Evolutionary conservation across 2,329 filamentous ascomycete genomes (phyloP), one percentile per base, ranked within the genome.

Genomic region (Venturia oleaginea): DNA sequence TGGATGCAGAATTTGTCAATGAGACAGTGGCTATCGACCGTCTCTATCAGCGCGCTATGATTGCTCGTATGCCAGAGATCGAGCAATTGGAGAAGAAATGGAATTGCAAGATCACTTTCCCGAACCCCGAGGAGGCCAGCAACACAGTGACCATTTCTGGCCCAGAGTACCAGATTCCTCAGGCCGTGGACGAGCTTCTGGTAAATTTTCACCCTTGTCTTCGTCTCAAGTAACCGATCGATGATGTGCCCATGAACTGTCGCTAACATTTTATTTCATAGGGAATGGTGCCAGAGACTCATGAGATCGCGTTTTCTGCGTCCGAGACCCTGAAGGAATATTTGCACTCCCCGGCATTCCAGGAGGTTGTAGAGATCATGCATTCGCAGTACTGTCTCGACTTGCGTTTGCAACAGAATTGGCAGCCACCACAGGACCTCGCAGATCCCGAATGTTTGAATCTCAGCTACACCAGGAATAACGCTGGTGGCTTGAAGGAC

Each of bases 61-160:
- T 99, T 73, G 85, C 90, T 66, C 91, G 92, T 66, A 87, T 97
- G 68, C 81, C 85, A 55, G 91, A 97, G 72, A 91, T 99, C 65
- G 93, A 97, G 69, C 91, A 94, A 70, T 83, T 99, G 62, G 94
- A 99, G 80, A 95, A 96, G 82, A 97, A 96, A 78, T 97, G 92
- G 89, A 97, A 97, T 76, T 99, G 94, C 86, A 97, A 97, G 81
- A 95, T 99, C 72, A 90, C 92, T 70, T 99, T 99, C 74, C 94
- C 94, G 8, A 96, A 92, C 78, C 97, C 94, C 11, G 94, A 99
- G 76, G 90, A 95, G 77, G 94, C 94, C 27, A 97, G 93, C 74
- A 94, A 99, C 72, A 89, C 95, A 72, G 92, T 99, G 63, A 95
- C 89, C 22, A 92, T 99, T 65, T 96, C 92, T 67, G 94, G 94